phyloP scores from a whole-genome alignment of 2,329 filamentous ascomycete genomes.

The Sporothrix protearum region DNA sequence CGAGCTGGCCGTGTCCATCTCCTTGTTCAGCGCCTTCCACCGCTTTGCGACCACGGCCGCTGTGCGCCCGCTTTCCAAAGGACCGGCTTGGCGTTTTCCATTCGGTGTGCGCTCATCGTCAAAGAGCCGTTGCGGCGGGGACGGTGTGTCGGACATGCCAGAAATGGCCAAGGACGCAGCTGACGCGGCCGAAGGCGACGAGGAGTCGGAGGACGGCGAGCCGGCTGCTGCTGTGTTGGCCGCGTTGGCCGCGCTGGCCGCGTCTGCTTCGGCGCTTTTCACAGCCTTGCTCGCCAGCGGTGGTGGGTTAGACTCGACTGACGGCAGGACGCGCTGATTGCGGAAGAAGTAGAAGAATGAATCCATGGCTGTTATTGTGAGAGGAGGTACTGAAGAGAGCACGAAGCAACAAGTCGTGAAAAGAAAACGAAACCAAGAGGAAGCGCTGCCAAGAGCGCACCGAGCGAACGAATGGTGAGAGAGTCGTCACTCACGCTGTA shows the following conservation, averaged over 20 bases:
- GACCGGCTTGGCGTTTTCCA: conserved; percentile 12
- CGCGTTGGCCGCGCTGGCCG: not conserved
- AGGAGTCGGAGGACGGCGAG: not conserved
- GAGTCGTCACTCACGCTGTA: not conserved
- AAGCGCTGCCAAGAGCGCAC: not conserved
- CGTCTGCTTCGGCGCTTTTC: not conserved
- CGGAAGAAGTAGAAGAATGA: conserved; percentile 23
- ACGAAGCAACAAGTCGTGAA: not conserved
- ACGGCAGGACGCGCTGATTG: not conserved
- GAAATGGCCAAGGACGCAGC: not conserved
- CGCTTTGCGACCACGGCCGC: conserved; percentile 4
- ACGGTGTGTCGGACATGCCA: conserved; percentile 2
- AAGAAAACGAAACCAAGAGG: not conserved
- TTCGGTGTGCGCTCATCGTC: not conserved
- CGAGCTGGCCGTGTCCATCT: not conserved
- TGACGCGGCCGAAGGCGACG: not conserved
- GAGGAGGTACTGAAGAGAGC: no score
- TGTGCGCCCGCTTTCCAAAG: conserved; percentile 12
- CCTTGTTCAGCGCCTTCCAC: conserved; percentile 15
- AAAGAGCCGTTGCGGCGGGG: not conserved
- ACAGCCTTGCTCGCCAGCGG: not conserved
- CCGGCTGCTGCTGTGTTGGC: not conserved
- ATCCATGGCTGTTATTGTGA: conserved; percentile 13
- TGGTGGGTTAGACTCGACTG: not conserved
- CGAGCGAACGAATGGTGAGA: not conserved